Conservation (phyloP, 2,329 filamentous ascomycete genomes). For the Cladosporium sp. region DNA sequence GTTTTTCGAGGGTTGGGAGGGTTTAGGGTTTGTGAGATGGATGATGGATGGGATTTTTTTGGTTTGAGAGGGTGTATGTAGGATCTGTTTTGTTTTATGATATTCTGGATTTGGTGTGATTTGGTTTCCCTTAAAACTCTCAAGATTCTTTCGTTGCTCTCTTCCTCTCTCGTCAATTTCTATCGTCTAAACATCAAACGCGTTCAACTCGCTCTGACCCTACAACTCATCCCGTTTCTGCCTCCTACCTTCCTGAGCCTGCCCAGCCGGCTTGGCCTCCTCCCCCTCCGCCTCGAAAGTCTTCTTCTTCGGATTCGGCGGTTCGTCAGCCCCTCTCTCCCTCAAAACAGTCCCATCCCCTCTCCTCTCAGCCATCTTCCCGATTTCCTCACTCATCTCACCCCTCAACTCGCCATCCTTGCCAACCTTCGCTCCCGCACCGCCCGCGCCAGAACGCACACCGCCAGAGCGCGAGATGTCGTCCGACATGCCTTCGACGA, state of each 20-base stretch:
- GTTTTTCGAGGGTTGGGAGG: no score
- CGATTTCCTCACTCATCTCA: conserved; percentile 37
- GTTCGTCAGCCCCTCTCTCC: conserved; percentile 31
- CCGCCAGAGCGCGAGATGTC: conserved; percentile 23
- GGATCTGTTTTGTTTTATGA: no score
- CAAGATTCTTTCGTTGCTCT: no score
- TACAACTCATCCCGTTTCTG: conserved; percentile 32
- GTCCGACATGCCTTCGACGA: conserved; percentile 25
- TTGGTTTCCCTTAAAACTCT: no score
- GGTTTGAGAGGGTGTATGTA: no score
- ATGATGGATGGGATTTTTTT: no score
- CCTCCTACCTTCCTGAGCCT: conserved; percentile 22
- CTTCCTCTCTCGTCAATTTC: no score
- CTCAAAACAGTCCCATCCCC: conserved; percentile 45
- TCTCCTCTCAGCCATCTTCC: conserved; percentile 39
- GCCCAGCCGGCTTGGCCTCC: conserved; percentile 24
- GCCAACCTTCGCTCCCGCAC: conserved; percentile 40
- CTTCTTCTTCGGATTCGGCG: conserved; percentile 56
- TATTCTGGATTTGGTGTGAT: no score
- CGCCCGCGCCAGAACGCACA: conserved; percentile 46
- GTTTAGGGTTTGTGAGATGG: no score
- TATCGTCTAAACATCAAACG: no score
- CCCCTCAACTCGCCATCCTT: conserved; percentile 26
- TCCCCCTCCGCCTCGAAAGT: conserved; percentile 51
- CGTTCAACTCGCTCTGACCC: no score